Evolutionary conservation across 1,284 basidiomycete genomes (phyloP).

Genomic region (Marasmius fiardii): DNA sequence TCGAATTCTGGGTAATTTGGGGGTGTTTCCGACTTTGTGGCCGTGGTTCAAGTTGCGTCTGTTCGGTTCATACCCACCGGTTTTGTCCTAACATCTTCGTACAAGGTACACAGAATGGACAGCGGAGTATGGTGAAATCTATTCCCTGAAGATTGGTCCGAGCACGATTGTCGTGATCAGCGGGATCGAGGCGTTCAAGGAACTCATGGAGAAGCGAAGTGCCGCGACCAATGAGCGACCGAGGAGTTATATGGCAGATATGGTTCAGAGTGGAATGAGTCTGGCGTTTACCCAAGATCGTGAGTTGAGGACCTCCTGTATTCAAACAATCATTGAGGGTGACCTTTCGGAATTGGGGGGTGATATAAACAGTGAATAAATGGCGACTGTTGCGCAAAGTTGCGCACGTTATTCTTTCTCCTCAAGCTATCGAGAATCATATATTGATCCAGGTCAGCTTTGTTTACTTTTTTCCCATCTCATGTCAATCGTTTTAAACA

Average conservation of each 20-base stretch:
- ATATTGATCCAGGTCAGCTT: constrained; percentile 22
- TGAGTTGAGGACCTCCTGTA: background rate
- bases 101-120: constrained; percentile 8
- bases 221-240: constrained; percentile 21
- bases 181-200: constrained; percentile 18
- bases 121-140: constrained; percentile 1
- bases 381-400: constrained; percentile 30
- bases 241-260: constrained; percentile 18
- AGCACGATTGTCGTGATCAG: constrained; percentile 21
- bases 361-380: constrained; percentile 10
- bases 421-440: constrained; percentile 20
- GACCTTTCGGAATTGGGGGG: too few relatives aligned
- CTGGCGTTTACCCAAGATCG: constrained; percentile 17
- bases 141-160: constrained; percentile 6
- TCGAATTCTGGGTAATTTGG: constrained; percentile 28
- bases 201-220: constrained; percentile 24
- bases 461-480: too few relatives aligned
- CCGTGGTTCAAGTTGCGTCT: too few relatives aligned
- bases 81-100: too few relatives aligned
- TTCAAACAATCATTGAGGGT: background rate
- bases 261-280: constrained; percentile 18
- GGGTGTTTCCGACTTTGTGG: constrained; percentile 24
- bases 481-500: too few relatives aligned
- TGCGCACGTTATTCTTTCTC: constrained; percentile 24
- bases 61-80: too few relatives aligned